phyloP scores from a whole-genome alignment of 805 yeast genomes.

The Lipomyces oligophaga region DNA sequence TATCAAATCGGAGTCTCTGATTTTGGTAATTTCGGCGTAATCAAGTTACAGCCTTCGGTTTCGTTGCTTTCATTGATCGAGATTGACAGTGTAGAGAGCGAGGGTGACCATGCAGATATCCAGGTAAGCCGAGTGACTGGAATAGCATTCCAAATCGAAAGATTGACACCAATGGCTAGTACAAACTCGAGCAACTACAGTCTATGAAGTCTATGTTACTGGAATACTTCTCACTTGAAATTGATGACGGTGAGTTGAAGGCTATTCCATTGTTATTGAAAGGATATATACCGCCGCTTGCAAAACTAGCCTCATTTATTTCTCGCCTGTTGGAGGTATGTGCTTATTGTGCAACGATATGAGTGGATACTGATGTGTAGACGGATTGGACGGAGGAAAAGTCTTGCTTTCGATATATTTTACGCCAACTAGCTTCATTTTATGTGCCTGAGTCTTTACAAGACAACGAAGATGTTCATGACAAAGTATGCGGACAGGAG shows the following conservation, averaged over 20 bases:
- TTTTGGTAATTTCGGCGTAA: constrained; percentile 74
- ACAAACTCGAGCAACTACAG: constrained; percentile 31
- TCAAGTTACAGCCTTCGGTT: constrained; percentile 42
- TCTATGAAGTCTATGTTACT: constrained; percentile 70
- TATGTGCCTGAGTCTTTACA: constrained; percentile 58
- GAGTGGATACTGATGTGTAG: background rate
- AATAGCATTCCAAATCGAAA: no score
- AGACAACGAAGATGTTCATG: constrained; percentile 22
- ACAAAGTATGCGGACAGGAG: constrained; percentile 16
- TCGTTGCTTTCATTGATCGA: constrained; percentile 41
- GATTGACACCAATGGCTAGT: background rate
- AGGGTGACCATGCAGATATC: background rate
- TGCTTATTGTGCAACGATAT: no score
- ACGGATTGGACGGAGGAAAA: constrained; percentile 62
- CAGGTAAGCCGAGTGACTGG: no score
- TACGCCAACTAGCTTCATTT: constrained; percentile 65
- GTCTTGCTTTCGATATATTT: constrained; percentile 60
- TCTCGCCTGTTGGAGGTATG: constrained; percentile 62
- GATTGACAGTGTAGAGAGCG: constrained; percentile 33
- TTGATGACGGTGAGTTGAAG: constrained; percentile 39
- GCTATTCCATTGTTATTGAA: constrained; percentile 67
- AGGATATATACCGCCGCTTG: constrained; percentile 57
- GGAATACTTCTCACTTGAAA: constrained; percentile 67
- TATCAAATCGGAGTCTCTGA: constrained; percentile 77
- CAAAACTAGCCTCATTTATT: constrained; percentile 64